Percentiles rank a stretch among this genome's conserved stretches.
phyloP scores from a whole-genome alignment of 1,284 basidiomycete genomes.

The Mycena sp. region DNA sequence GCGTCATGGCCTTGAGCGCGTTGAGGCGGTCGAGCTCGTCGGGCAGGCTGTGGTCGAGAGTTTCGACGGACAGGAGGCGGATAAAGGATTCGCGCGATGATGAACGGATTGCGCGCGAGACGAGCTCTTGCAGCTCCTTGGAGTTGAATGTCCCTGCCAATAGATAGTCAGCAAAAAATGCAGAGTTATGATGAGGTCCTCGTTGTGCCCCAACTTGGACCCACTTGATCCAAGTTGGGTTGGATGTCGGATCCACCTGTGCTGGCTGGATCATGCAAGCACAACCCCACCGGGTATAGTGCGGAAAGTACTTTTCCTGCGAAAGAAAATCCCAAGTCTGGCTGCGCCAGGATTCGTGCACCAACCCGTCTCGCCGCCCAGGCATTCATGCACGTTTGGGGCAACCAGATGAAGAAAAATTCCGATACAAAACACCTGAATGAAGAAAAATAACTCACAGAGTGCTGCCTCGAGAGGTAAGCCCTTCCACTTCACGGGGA shows the following conservation, averaged over 20 bases:
- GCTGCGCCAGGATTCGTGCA: too few species aligned
- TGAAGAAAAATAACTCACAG: slow-evolving; percentile 49
- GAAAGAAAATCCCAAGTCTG: too few species aligned
- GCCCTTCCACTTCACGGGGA: slow-evolving; percentile 69
- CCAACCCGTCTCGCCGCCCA: too few species aligned
- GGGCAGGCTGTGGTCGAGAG: slow-evolving; percentile 65
- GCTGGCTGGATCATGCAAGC: too few species aligned
- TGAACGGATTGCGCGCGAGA: slow-evolving; percentile 75
- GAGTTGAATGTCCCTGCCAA: slow-evolving; percentile 78
- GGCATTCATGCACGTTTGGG: too few species aligned
- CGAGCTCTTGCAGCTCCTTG: slow-evolving; percentile 67
- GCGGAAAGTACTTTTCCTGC: too few species aligned
- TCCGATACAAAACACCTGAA: slow-evolving; percentile 4
- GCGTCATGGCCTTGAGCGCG: slow-evolving; percentile 55
- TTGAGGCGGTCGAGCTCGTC: slow-evolving; percentile 68
- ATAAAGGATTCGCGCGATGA: slow-evolving; percentile 78
- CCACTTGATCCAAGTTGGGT: too few species aligned
- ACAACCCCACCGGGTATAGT: too few species aligned
- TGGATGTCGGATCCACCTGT: too few species aligned
- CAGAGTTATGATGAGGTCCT: too few species aligned
- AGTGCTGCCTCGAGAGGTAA: slow-evolving; percentile 77
- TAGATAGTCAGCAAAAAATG: too few species aligned
- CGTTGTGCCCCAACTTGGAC: too few species aligned
- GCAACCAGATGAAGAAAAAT: slow-evolving; percentile 32
- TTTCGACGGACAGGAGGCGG: slow-evolving; percentile 69